Evolutionary conservation across 805 yeast genomes (phyloP), one percentile per base, ranked within the genome.

Genomic region (Lipomyces yamanashiensis): DNA sequence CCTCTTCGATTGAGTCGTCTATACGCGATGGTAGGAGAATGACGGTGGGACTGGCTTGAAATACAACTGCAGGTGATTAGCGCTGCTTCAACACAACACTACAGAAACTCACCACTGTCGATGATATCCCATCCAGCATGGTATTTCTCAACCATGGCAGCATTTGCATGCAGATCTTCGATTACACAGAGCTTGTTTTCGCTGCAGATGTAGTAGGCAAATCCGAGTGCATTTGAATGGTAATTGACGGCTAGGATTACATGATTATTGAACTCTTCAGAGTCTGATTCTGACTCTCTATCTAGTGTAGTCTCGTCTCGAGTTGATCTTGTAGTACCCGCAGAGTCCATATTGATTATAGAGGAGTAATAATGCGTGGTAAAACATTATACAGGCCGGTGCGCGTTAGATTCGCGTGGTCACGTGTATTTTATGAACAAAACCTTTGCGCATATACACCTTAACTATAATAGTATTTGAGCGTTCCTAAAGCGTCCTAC

Each of bases 21-120:
- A 64, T 64, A n/a, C 60, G 51, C 23, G 64, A 43, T 5, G 67
- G 62, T 8, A 64, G 49, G 2, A 64, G 57, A 12, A 64, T 58
- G 13, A 58, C 43, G 2, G 64, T 64, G 41, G 67, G 67, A 21
- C 61, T 56, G 9, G 61, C 62, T 36, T 64, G 67, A 45, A 64
- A 64, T 12, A 60, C 40, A 47, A 64, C 67, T 60, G n/a, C 39
- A 19, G n/a, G 21, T 10, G 43, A 7, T 33, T 21, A 21, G n/a
- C 23, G 7, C 13, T 8, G 36, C 43, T n/a, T 9, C 40, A 33
- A 3, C 7, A n/a, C 5, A 12, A 21, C 1, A 40, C 9, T 6
- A 34, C 5, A 40, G 7, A 19, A 7, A n/a, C 56, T 15, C 23
- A 57, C 65, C 17, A 33, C 52, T 53, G 39, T 63, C 63, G 15